Evolutionary conservation across 352 stramenopile species (phyloP), one percentile per base, ranked within the genome.

Genomic region (Phytophthora lateralis): DNA sequence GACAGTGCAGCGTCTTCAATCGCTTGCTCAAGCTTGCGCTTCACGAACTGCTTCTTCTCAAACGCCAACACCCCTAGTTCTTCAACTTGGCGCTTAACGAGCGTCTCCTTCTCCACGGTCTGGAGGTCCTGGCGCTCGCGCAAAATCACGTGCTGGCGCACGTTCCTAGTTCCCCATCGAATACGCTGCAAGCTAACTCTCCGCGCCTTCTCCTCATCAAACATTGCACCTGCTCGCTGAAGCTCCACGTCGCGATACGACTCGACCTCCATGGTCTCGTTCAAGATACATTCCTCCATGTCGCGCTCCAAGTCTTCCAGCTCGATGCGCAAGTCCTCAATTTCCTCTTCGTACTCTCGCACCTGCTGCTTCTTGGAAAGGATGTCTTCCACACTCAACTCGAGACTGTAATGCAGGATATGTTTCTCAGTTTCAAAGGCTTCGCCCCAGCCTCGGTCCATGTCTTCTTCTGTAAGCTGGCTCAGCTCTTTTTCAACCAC

Each of bases 311-410:
- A 59, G 20, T 92, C 82, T 63, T 95, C 84, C 6, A 91, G 45
- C 48, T 95, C 86, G 6, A 91, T 60, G 0, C 83, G 59, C 46
- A 95, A 57, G 30, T 86, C 69, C 20, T 91, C 82, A 7, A 95
- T 83, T 52, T 93, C 84, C 6, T 47, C 64, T 12, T 93, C 83
- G 50, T 91, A 95, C 51, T 89, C 76, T 6, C 78, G 63, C 12
- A 90, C 78, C 46, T 91, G 76, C 46, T 91, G 76, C 38, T 75
- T 76, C 11, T 61, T 76, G 17, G 69, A 71, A 0, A 88, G 64
- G 49, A 95, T 88, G 29, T 95, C 82, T 42, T 95, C 83, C 32
- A 90, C 73, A 34, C 82, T 90, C n/a, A 93, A 71, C 59, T 90
- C 77, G 7, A 91, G 53, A 38, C 73, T 85, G 57, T 80, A 92